Evolutionary conservation across 352 stramenopile species (phyloP).

Genomic region (Globisporangium ultimum): DNA sequence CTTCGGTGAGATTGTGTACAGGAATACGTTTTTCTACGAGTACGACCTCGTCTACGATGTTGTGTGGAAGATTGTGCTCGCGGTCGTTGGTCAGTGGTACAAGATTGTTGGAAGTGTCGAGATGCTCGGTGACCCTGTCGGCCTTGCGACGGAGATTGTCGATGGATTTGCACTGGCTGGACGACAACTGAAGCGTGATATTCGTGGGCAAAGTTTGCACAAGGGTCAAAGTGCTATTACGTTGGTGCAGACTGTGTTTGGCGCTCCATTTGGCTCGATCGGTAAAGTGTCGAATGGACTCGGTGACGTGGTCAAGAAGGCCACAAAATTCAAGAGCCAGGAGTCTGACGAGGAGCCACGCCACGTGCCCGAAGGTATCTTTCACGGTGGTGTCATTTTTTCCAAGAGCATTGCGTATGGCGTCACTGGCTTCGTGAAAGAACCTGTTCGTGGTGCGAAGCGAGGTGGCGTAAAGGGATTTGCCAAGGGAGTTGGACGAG

Average conservation of each 20-base stretch:
- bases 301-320: constrained; percentile 85
- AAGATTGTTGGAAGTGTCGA: constrained; percentile 87
- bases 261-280: constrained; percentile 67
- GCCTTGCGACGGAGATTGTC: constrained; percentile 81
- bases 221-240: constrained; percentile 83
- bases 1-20: constrained; percentile 69
- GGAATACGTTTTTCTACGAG: constrained; percentile 83
- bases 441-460: constrained; percentile 76
- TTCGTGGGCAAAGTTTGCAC: constrained; percentile 67
- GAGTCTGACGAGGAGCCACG: constrained; percentile 63
- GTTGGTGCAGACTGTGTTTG: constrained; percentile 78
- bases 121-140: constrained; percentile 79
- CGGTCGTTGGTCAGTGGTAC: constrained; percentile 83
- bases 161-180: constrained; percentile 78
- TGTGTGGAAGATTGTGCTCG: constrained; percentile 66
- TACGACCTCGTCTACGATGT: constrained; percentile 81
- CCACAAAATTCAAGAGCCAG: constrained; percentile 76
- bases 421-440: constrained; percentile 76
- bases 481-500: constrained; percentile 74
- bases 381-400: constrained; percentile 74
- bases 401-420: constrained; percentile 77
- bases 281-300: constrained; percentile 84
- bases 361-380: constrained; percentile 70
- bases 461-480: constrained; percentile 74
- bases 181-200: constrained; percentile 79